Evolutionary conservation across 345 rosid genomes (phyloP).

Genomic region (Rubroshorea leprosula): DNA sequence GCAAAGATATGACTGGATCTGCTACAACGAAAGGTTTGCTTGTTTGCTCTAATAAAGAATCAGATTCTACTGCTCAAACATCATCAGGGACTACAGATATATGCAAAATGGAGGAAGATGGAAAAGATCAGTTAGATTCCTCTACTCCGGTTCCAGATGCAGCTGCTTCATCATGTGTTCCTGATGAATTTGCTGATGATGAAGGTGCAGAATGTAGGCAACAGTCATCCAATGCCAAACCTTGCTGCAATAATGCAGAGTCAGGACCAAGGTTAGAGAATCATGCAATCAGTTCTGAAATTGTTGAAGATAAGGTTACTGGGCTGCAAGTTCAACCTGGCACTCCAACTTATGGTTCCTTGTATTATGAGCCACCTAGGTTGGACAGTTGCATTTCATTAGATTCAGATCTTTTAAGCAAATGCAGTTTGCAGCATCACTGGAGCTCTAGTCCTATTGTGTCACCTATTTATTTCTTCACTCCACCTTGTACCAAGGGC

Average conservation of each 20-base stretch:
- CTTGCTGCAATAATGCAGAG: conserved; percentile 32
- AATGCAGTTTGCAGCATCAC: conserved; percentile 25
- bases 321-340: conserved; percentile 26
- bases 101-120: conserved; percentile 42
- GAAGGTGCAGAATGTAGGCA: conserved; percentile 42
- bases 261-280: conserved; percentile 29
- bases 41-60: conserved; percentile 33
- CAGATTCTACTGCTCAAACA: conserved; percentile 45
- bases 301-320: conserved; percentile 22
- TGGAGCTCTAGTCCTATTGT: conserved; percentile 37
- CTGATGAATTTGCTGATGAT: conserved; percentile 44
- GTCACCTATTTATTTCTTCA: conserved; percentile 71
- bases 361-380: conserved; percentile 52
- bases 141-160: conserved; percentile 31
- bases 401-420: conserved; percentile 33
- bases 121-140: conserved; percentile 40
- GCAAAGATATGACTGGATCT: conserved; percentile 25
- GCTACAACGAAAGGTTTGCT: conserved; percentile 24
- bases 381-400: conserved; percentile 26
- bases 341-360: conserved; percentile 45
- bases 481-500: conserved; percentile 67
- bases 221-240: conserved; percentile 23
- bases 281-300: conserved; percentile 21
- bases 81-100: conserved; percentile 40
- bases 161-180: conserved; percentile 40